phyloP scores from a whole-genome alignment of 306 rosid species.

The Oxytropis ochrocephala region DNA sequence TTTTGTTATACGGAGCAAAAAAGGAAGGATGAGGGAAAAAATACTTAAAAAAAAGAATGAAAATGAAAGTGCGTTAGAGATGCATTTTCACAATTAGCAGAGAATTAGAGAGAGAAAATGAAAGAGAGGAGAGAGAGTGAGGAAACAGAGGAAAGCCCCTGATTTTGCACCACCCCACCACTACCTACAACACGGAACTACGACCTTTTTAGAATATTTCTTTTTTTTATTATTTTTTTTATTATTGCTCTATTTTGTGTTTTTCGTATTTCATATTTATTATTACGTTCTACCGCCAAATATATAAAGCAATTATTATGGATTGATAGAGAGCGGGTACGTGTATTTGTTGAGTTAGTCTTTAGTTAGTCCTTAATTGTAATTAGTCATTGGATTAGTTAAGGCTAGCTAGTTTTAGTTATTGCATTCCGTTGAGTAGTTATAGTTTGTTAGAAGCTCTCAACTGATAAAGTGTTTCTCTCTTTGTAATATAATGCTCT shows the following conservation, averaged over 20 bases:
- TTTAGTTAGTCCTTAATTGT: no score
- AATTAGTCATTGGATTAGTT: no score
- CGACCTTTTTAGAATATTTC: slow-evolving; percentile 21
- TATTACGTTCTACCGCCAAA: slow-evolving; percentile 1
- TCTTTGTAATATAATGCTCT: no score
- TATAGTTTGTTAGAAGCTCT: no score
- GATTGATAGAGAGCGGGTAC: neutral
- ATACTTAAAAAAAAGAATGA: neutral
- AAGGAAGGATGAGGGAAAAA: neutral
- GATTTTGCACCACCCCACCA: slow-evolving; percentile 54
- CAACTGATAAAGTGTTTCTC: no score
- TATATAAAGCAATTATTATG: neutral
- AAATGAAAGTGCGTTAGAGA: slow-evolving; percentile 35
- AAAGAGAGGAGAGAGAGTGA: slow-evolving; percentile 4
- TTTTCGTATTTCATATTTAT: neutral
- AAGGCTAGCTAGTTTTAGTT: no score
- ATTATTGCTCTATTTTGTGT: neutral
- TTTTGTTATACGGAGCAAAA: neutral
- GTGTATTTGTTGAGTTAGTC: no score
- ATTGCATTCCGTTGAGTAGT: no score
- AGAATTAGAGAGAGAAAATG: slow-evolving; percentile 9
- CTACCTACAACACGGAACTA: slow-evolving; percentile 25
- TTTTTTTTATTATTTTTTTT: neutral
- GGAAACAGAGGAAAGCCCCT: slow-evolving; percentile 35
- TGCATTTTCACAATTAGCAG: slow-evolving; percentile 34